Conservation (phyloP, 2,329 filamentous ascomycete species). For the Xylaria sp. region DNA sequence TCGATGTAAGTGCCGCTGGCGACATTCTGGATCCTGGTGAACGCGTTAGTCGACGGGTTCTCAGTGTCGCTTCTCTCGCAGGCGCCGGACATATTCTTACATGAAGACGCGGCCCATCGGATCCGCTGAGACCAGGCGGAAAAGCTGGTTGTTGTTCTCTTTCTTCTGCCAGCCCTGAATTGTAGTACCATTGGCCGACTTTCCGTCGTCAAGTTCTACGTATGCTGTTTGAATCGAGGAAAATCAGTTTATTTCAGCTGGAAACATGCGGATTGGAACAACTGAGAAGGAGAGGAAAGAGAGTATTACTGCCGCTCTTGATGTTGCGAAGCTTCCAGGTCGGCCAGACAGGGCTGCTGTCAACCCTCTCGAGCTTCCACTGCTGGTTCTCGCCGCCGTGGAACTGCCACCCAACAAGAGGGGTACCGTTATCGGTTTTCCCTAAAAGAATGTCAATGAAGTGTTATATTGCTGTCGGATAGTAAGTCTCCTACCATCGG, state of each 20-base stretch:
- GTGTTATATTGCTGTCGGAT: neutral
- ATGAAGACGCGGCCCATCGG: constrained; percentile 9
- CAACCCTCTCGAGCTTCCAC: constrained; percentile 8
- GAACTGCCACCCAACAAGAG: constrained; percentile 3
- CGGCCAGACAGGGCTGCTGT: constrained; percentile 13
- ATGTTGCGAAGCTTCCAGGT: constrained; percentile 12
- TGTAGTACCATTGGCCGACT: neutral
- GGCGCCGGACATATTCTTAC: neutral
- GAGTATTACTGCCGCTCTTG: neutral
- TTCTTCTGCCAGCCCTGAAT: neutral
- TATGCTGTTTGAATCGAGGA: neutral
- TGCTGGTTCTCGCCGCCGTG: constrained; percentile 14
- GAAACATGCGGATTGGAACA: neutral
- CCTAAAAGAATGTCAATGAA: neutral
- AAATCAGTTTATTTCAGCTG: neutral
- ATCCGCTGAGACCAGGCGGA: constrained; percentile 12
- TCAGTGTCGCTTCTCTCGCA: neutral
- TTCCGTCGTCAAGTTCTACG: constrained; percentile 1
- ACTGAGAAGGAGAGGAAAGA: neutral
- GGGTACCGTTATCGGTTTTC: neutral
- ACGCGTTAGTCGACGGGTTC: neutral
- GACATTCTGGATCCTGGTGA: constrained; percentile 17
- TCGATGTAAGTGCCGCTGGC: constrained; percentile 14
- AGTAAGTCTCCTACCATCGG: neutral
- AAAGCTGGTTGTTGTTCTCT: constrained; percentile 12